Base-by-base conservation (phyloP, 176 grass and related monocot species). In the Calamus simplicifolius region DNA sequence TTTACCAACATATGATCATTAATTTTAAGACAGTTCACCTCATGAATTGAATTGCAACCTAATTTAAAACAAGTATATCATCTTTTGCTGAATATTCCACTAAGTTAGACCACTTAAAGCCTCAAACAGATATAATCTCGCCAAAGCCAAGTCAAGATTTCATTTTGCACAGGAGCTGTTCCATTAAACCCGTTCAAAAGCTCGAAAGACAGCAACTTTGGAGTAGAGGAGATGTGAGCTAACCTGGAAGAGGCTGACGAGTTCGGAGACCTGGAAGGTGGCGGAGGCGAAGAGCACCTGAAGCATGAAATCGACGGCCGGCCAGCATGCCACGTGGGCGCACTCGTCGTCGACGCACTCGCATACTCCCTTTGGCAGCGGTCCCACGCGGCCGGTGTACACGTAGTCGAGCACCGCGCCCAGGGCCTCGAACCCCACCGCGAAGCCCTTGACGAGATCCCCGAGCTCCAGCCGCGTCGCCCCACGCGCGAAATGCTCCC, bases 261-360 rank as follows among this genome's bases (percentile, higher is more conserved):
- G 64, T 27, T 67, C 64, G 25, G 29, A 17, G 51, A 54, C 54
- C 64, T 67, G n/a, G 64, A 67, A 67, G 15, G 17, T 67, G 25
- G 25, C 50, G 25, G 64, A 50, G n/a, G 64, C 64, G 26, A 53
- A 27, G n/a, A 67, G 64, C 27, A 67, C 64, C 51, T 67, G 64
- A 16, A 67, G 49, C 64, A 67, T 67, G 50, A 67, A 67, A 54
- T 67, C 27, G 50, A 67, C 16, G 3, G 64, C 64, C 16, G 64
- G 64, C 64, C 64, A 67, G 75, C 93, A 98, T 0, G 81, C 84
- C 21, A 81, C 78, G 69, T 98, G 87, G 3, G 51, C 48, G 77
- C 93, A 98, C 5, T 35, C 82, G 0, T 81, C 81, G 61, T 98
- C 93, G n/a, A 85, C 93, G 79, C 93, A 98, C 61, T 63, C 56